phyloP scores from a whole-genome alignment of 2,329 filamentous ascomycete genomes.

The Trichothecium roseum region DNA sequence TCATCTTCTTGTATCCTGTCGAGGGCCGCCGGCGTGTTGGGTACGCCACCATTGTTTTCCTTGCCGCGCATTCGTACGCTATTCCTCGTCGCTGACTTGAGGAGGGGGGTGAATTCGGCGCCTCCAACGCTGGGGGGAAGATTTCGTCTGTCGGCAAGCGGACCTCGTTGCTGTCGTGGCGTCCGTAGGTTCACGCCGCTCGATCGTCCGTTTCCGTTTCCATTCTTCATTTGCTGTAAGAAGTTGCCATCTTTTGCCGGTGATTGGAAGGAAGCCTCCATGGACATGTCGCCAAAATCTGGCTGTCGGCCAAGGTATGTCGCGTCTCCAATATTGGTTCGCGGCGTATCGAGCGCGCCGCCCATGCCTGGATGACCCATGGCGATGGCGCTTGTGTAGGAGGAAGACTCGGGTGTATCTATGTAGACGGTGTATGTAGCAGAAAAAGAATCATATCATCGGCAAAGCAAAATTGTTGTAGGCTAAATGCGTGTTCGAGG shows the following conservation, averaged over 20 bases:
- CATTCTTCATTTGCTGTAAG: conserved; percentile 61
- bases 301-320: conserved; percentile 63
- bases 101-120: conserved; percentile 85
- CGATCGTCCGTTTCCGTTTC: conserved; percentile 40
- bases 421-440: too few species aligned
- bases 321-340: conserved; percentile 73
- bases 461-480: too few species aligned
- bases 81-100: conserved; percentile 70
- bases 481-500: too few species aligned
- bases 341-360: conserved; percentile 69
- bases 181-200: conserved; percentile 55
- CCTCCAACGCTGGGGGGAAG: conserved; percentile 53
- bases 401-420: background rate
- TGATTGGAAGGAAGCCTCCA: conserved; percentile 78
- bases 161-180: conserved; percentile 56
- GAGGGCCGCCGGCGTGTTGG: conserved; percentile 58
- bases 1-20: conserved; percentile 59
- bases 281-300: conserved; percentile 69
- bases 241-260: conserved; percentile 62
- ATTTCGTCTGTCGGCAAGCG: conserved; percentile 63
- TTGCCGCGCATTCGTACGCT: conserved; percentile 57
- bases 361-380: conserved; percentile 57
- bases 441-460: too few species aligned
- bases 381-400: conserved; percentile 15
- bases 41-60: conserved; percentile 41